Evolutionary conservation across 768 basidiomycete species (phyloP), one percentile per base, ranked within the genome.

Genomic region (Erythrobasidium yunnanense): DNA sequence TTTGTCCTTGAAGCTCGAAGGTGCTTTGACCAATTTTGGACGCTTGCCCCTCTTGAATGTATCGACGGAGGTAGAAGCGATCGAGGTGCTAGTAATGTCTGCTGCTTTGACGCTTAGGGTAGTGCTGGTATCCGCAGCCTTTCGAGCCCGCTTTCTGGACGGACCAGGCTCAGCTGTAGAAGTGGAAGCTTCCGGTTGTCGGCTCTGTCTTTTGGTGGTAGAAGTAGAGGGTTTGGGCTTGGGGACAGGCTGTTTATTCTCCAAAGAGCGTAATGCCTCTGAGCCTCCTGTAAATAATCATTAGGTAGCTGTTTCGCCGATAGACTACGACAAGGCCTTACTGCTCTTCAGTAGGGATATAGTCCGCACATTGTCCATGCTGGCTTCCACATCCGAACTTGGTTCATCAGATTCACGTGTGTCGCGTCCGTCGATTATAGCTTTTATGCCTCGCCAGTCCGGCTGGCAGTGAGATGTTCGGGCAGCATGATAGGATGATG

Each of bases 1-100:
- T 63, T 55, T 55, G 54, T 55, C 54, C 54, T 34, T 32, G 54
- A 38, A 25, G 34, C 54, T 6, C 33, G 54, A 11, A 55, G 22
- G 4, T n/a, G n/a, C n/a, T n/a, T n/a, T n/a, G n/a, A n/a, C n/a
- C n/a, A n/a, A n/a, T n/a, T 35, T 45, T 22, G 34, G 56, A 58
- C 56, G 25, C 47, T 58, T 58, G 25, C 56, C 56, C 32, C 47
- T 58, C 13, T 46, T 35, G 56, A 3, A 45, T 8, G 45, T 4
- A 3, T 13, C 7, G 3, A 22, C 47, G 45, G 42, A 45, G 4
- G 56, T 13, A 22, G 38, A 35, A 3, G 56, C 20, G 17, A 46
- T 6, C 3, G 38, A 20, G 13, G 22, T 30, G 4, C 5, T 25
- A 47, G 22, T 58, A 4, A 3, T 46, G 5, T 45, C n/a, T n/a